Conservation (phyloP, 2,329 filamentous ascomycete species). For the Trichoderma sp. region DNA sequence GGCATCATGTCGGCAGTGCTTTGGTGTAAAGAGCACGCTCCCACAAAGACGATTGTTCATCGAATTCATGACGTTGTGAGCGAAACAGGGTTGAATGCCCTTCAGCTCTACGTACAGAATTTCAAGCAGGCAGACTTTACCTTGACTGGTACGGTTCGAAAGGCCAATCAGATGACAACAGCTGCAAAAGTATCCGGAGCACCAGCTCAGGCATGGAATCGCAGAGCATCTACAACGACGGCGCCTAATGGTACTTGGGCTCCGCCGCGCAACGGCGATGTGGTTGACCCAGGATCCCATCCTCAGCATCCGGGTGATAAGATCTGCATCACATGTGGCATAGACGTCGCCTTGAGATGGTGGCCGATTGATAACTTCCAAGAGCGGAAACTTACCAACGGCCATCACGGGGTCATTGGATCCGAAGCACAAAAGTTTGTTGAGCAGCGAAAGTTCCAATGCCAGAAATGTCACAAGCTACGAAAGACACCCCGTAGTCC, state of each 20-base stretch:
- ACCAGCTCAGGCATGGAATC: conserved; percentile 44
- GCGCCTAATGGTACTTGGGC: conserved; percentile 33
- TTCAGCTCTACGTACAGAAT: conserved; percentile 84
- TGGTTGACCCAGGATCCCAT: conserved; percentile 36
- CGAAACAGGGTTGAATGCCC: conserved; percentile 71
- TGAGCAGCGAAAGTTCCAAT: conserved; percentile 67
- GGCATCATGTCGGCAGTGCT: conserved; percentile 84
- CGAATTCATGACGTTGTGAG: conserved; percentile 76
- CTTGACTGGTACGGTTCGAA: conserved; percentile 88
- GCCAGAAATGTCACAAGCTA: conserved; percentile 71
- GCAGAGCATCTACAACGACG: conserved; percentile 61
- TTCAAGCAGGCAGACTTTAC: conserved; percentile 95
- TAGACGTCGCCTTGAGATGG: conserved; percentile 77
- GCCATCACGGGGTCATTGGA: conserved; percentile 54
- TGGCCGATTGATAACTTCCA: conserved; percentile 61
- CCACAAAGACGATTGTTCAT: conserved; percentile 73
- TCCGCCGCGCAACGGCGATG: conserved; percentile 36
- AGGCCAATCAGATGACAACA: conserved; percentile 76
- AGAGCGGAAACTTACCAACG: conserved; percentile 57
- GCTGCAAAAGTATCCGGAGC: conserved; percentile 59
- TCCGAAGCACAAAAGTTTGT: conserved; percentile 63
- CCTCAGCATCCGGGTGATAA: conserved; percentile 52
- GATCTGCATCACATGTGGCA: conserved; percentile 65
- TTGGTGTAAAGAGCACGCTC: conserved; percentile 89
- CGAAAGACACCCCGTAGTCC: conserved; percentile 45